Evolutionary conservation across 2,329 filamentous ascomycete species (phyloP).

Genomic region (Conoideocrella luteorostrata): DNA sequence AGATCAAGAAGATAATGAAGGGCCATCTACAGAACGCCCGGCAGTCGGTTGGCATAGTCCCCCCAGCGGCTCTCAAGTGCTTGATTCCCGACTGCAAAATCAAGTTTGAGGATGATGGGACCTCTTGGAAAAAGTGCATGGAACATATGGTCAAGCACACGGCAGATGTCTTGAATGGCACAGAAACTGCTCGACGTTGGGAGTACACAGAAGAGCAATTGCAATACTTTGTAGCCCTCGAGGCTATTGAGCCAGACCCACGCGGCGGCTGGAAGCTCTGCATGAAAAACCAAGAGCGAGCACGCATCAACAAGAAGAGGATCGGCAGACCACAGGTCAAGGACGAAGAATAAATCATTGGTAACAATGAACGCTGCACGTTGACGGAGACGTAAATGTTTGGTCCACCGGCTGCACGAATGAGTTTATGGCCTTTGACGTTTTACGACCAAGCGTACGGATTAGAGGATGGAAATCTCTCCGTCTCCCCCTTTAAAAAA

Average conservation of each 20-base stretch:
- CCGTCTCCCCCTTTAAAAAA: too few species aligned
- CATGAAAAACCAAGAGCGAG: constrained; percentile 4
- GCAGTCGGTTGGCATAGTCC: constrained; percentile 15
- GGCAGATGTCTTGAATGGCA: constrained; percentile 34
- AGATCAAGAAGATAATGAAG: constrained; percentile 48
- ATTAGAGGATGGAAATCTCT: too few species aligned
- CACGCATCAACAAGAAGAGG: constrained; percentile 8
- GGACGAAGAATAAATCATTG: too few species aligned
- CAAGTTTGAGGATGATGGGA: constrained; percentile 51
- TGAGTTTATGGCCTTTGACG: too few species aligned
- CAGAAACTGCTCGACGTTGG: background rate
- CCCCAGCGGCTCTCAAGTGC: constrained; percentile 57
- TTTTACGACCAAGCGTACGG: too few species aligned
- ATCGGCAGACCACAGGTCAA: background rate
- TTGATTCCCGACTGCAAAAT: constrained; percentile 52
- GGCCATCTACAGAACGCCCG: background rate
- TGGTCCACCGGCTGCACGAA: too few species aligned
- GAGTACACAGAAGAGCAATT: constrained; percentile 4
- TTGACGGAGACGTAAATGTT: too few species aligned
- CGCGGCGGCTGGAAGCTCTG: constrained; percentile 25
- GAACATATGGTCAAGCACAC: constrained; percentile 82
- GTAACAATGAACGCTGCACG: too few species aligned
- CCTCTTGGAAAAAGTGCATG: constrained; percentile 75
- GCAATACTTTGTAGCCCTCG: background rate
- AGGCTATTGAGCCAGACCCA: constrained; percentile 19